Percentiles rank a stretch among this genome's conserved stretches.
Evolutionary conservation across 441 rosid genomes (phyloP).

Genomic region (Croton setiger): DNA sequence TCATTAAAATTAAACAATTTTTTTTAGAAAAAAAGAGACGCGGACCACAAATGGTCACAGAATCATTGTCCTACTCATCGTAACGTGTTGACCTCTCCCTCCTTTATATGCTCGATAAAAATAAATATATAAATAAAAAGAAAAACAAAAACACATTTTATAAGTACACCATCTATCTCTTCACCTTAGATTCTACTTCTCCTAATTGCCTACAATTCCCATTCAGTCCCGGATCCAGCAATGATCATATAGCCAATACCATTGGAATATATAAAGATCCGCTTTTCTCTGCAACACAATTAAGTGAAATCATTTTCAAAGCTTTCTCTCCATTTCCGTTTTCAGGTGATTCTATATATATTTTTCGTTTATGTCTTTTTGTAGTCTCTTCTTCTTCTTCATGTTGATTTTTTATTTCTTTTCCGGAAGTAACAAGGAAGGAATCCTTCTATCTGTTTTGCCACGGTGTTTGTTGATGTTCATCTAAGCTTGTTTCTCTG

Average conservation of each 20-base stretch:
- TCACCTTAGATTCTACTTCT: not conserved
- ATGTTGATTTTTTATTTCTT: not conserved
- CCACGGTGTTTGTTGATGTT: slow-evolving; percentile 19
- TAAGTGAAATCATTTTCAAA: not conserved
- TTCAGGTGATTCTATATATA: not conserved
- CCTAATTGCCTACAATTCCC: not conserved
- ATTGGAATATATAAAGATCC: not conserved
- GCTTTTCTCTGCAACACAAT: not conserved
- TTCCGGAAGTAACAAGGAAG: not conserved
- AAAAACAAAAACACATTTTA: too few species aligned
- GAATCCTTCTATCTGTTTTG: not conserved
- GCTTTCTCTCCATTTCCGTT: not conserved
- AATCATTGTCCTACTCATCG: too few species aligned
- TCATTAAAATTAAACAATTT: too few species aligned
- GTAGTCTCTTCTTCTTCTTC: not conserved
- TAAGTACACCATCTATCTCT: too few species aligned
- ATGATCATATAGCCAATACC: not conserved
- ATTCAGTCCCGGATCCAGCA: not conserved
- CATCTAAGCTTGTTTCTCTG: slow-evolving; percentile 13
- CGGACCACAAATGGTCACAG: too few species aligned
- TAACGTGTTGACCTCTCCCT: too few species aligned
- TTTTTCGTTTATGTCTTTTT: not conserved
- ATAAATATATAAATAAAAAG: too few species aligned
- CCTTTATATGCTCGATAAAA: too few species aligned
- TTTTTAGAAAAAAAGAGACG: too few species aligned